Conservation (phyloP, 352 stramenopile genomes). For the Pythium aristosporum region DNA sequence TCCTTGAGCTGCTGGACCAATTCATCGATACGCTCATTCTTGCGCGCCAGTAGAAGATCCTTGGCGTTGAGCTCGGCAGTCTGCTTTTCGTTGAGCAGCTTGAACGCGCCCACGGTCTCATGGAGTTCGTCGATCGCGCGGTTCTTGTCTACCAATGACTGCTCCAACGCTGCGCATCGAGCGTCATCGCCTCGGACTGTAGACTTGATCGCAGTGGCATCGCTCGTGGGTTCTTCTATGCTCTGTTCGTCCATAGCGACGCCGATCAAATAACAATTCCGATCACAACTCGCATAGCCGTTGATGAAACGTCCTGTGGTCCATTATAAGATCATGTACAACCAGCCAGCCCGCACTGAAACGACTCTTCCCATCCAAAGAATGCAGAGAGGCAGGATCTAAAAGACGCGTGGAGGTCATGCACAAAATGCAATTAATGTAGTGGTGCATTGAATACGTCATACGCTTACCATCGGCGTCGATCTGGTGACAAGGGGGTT, state of each 20-base stretch:
- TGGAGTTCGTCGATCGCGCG: conserved; percentile 22
- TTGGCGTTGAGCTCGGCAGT: conserved; percentile 66
- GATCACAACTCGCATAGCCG: not conserved
- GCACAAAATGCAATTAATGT: not conserved
- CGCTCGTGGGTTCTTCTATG: not conserved
- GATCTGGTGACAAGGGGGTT: not conserved
- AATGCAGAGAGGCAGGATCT: not conserved
- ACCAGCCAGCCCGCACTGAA: not conserved
- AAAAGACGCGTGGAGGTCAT: not conserved
- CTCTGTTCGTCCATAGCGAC: not conserved
- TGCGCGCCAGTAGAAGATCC: conserved; percentile 55
- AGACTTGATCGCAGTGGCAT: not conserved
- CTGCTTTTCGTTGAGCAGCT: conserved; percentile 60
- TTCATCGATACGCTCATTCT: conserved; percentile 64
- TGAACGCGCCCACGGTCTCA: conserved; percentile 27
- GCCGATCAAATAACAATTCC: not conserved
- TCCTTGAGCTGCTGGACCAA: conserved; percentile 45
- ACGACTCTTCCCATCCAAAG: not conserved
- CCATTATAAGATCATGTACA: not conserved
- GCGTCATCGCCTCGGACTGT: not conserved
- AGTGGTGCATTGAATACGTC: conserved; percentile 8
- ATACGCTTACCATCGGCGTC: conserved; percentile 19
- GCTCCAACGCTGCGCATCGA: conserved; percentile 1
- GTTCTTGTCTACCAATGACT: conserved; percentile 9
- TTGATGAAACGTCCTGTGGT: conserved; percentile 1